Conservation (phyloP, 176 grass and related monocot species). For the Lolium perenne region DNA sequence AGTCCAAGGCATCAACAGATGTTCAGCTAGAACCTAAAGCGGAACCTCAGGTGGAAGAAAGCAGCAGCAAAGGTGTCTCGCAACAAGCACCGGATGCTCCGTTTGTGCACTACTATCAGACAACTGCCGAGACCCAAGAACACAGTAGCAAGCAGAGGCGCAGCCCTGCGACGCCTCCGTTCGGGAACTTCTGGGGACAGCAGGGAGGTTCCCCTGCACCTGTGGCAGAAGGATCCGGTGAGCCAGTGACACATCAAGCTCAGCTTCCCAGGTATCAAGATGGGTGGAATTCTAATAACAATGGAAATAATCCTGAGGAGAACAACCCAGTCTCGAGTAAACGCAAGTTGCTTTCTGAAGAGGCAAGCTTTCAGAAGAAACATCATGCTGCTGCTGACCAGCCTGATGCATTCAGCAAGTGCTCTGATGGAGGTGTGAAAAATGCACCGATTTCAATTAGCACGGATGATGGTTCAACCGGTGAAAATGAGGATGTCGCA, state of each 20-base stretch:
- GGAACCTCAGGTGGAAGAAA: slow-evolving; percentile 79
- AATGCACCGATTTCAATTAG: slow-evolving; percentile 76
- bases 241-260: slow-evolving; percentile 34
- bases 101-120: slow-evolving; percentile 67
- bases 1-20: slow-evolving; percentile 61
- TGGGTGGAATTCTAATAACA: slow-evolving; percentile 48
- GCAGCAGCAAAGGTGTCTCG: slow-evolving; percentile 59
- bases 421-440: slow-evolving; percentile 59
- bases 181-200: slow-evolving; percentile 67
- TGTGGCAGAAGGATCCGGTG: slow-evolving; percentile 42
- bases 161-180: slow-evolving; percentile 38
- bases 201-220: slow-evolving; percentile 42
- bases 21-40: slow-evolving; percentile 55
- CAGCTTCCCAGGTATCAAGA: slow-evolving; percentile 57
- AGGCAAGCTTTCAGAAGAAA: slow-evolving; percentile 67
- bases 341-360: slow-evolving; percentile 60
- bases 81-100: slow-evolving; percentile 59
- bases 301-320: slow-evolving; percentile 57
- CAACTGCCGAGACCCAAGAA: slow-evolving; percentile 51
- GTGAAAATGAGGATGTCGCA: slow-evolving; percentile 94
- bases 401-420: slow-evolving; percentile 67
- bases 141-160: slow-evolving; percentile 68
- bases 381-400: slow-evolving; percentile 50
- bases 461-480: slow-evolving; percentile 84
- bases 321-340: slow-evolving; percentile 56